Evolutionary conservation across 495 filamentous ascomycete species (phyloP), one percentile per base, ranked within the genome.

Genomic region (Terfezia claveryi): DNA sequence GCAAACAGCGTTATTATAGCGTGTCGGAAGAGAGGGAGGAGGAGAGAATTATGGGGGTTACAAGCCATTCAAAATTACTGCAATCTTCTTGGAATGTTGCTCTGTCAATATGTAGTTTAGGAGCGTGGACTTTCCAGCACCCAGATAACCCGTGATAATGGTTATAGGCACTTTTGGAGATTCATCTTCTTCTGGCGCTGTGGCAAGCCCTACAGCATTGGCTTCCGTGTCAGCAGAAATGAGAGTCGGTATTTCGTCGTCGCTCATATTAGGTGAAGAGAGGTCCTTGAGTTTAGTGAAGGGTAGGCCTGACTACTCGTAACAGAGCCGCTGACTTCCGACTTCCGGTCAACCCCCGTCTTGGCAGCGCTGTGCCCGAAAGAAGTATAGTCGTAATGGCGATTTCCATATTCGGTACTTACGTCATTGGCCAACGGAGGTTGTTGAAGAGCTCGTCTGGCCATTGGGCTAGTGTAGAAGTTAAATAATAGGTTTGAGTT

Each of bases 21-120:
- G 0, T 7, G 27, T 32, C 2, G 55, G 4, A 38, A 37, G 46
- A 50, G 54, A 37, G 53, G 57, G n/a, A 23, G 17, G 36, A 32
- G 20, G 41, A 12, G 12, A 20, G 46, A 23, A 54, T 23, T 14
- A 14, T 32, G 37, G 9, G 36, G 56, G n/a, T 51, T 2, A 54
- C 20, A 54, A 65, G 78, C 86, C 89, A 68, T 98, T 98, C 70
- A 96, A 77, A 56, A 98, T 98, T 27, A 98, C 91, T 10, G 91
- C 91, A 66, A 98, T 87, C 66, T 81, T 91, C 73, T 95, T 96
- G 64, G 88, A 89, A 75, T 96, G 91, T 54, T 85, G 80, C 58
- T 87, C 87, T 20, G 79, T 87, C 38, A 98, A 73, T 49, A 98
- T 95, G 66, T 96, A 92, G 64, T 98, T 98, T 50, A 98, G 71